Conservation (phyloP, 305 asterid genomes). For the Nicotiana rustica region DNA sequence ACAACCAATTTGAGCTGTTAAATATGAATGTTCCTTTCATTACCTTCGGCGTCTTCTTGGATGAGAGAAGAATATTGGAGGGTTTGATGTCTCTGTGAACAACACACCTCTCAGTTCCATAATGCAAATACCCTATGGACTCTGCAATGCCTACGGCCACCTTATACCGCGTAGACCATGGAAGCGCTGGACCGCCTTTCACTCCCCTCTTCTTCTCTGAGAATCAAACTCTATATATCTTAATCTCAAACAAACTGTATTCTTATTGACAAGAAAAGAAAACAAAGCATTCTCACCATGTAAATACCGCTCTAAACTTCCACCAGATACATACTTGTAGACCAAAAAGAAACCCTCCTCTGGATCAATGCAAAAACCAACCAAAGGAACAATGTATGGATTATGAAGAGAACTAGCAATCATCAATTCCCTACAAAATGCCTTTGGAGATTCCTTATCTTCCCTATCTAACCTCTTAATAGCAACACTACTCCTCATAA, state of each 20-base stretch:
- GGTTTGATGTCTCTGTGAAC: constrained; percentile 96
- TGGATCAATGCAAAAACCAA: constrained; percentile 88
- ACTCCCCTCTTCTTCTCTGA: constrained; percentile 64
- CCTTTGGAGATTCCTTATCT: constrained; percentile 81
- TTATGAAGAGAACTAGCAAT: constrained; percentile 82
- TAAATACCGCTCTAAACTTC: constrained; percentile 78
- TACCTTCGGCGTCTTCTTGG: constrained; percentile 78
- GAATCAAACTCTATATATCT: neutral
- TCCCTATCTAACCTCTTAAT: constrained; percentile 81
- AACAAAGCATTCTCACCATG: constrained; percentile 55
- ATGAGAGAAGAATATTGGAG: constrained; percentile 87
- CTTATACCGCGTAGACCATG: constrained; percentile 72
- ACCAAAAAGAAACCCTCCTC: constrained; percentile 88
- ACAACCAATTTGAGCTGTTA: constrained; percentile 16
- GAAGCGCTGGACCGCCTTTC: constrained; percentile 63
- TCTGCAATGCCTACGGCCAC: constrained; percentile 80
- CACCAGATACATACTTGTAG: constrained; percentile 87
- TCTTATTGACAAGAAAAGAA: neutral
- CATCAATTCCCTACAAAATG: constrained; percentile 91
- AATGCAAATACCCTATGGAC: constrained; percentile 75
- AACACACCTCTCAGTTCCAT: constrained; percentile 74
- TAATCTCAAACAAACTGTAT: neutral
- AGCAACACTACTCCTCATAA: constrained; percentile 68
- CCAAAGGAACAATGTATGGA: constrained; percentile 75
- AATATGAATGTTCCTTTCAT: constrained; percentile 27